Evolutionary conservation across 2,329 filamentous ascomycete species (phyloP).

Genomic region (Colletotrichum sp.): DNA sequence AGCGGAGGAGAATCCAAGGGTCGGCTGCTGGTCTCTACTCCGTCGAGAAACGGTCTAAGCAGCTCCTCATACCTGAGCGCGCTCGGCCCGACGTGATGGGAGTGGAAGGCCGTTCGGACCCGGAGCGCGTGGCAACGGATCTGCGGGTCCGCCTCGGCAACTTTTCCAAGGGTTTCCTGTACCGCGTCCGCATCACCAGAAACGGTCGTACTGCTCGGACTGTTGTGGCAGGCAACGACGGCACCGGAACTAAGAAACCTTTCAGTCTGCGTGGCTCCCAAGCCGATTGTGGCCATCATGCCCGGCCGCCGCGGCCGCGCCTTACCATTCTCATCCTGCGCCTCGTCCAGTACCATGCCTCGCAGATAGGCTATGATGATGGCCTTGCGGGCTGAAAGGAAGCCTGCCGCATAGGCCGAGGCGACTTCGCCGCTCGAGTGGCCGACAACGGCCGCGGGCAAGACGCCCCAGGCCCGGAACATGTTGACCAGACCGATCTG

Average conservation of each 20-base stretch:
- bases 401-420: conserved; percentile 45
- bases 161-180: not conserved
- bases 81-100: not conserved
- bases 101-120: not conserved
- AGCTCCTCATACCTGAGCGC: not conserved
- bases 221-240: not conserved
- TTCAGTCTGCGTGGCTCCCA: not conserved
- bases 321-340: not conserved
- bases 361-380: conserved; percentile 37
- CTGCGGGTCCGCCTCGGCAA: not conserved
- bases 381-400: conserved; percentile 36
- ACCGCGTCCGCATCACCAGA: not conserved
- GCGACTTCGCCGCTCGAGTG: conserved; percentile 51
- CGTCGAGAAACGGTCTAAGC: not conserved
- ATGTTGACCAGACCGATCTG: conserved; percentile 46
- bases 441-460: conserved; percentile 39
- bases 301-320: not conserved
- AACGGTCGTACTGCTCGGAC: not conserved
- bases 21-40: not conserved
- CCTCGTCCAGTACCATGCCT: not conserved
- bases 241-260: not conserved
- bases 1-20: not conserved
- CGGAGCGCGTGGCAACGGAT: conserved; percentile 24
- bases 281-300: not conserved
- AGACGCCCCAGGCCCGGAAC: conserved; percentile 33